Base-by-base conservation (phyloP, 164 flowering plant genomes). In the Macadamia tetraphylla region DNA sequence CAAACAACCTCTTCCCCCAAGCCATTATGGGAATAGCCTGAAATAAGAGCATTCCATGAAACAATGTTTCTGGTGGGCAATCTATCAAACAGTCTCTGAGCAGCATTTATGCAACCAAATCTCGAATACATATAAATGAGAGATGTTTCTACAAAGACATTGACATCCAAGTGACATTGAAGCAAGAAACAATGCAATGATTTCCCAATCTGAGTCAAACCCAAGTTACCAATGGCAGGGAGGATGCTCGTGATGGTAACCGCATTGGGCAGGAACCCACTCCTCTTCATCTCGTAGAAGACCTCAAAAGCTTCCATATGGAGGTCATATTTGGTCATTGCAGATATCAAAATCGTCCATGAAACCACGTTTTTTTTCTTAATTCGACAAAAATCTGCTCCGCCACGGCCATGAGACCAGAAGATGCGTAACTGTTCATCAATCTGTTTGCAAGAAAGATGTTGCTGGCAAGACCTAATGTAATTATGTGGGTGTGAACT, bases 321-420 rank as follows among this genome's bases (percentile, higher is more conserved):
- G 63, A 53, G 67, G 1, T 55, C 70, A 65, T 67, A 70, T 67
- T 75, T 77, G 42, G 68, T 53, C 51, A 64, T 74, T 72, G 81
- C 84, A 71, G 77, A 80, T 69, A 83, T 62, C 71, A 81, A 73
- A 61, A 77, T 68, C 3, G 82, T 83, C 82, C 81, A 83, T 46
- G 85, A 80, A 58, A 80, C 78, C 35, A 82, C 68, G 53, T 82
- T 82, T 65, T 76, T 82, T 35, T 31, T 1, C 17, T 49, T 62
- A 51, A 71, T 75, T 43, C 42, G 69, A 8, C 58, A 57, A 83
- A 78, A 32, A 77, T 61, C 10, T 69, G 67, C 60, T 74, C 74
- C 40, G 82, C 70, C 12, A 44, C 32, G 11, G 49, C 12, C 49
- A 70, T 57, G 29, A 70, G 65, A 30, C 76, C 78, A 48, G 62